Base-by-base conservation (phyloP, 2,329 filamentous ascomycete species). In the Colletotrichum trifolii region DNA sequence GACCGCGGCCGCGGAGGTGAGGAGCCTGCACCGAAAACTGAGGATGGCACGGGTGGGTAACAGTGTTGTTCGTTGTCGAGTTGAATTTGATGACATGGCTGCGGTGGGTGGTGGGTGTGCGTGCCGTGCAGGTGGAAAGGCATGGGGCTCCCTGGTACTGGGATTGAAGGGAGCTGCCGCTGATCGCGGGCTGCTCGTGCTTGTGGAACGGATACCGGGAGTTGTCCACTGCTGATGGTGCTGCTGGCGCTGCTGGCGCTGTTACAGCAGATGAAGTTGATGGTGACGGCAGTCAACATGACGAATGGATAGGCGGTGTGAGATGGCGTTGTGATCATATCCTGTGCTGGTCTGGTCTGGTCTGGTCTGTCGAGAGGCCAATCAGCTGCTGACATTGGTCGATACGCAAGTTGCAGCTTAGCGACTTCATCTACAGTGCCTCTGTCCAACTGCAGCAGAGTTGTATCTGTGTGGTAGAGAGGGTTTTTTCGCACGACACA, bases 1-100 rank as follows among this genome's bases (percentile, higher is more conserved):
- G 10, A 43, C 63, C 52, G 52, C 62, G 52, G 52, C 62, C 62
- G 62, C 58, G 58, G 58, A 57, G 63, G 52, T 66, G 63, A 66
- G 59, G 45, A 48, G 15, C 33, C 17, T 48, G 45, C 15, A 48
- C 15, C 15, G 13, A 17, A n/a, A 17, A 46, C 43, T n/a, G 43
- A n/a, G 15, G 46, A 17, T 48, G 46, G 42, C 10, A 8, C 13
- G 9, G 42, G 13, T 12, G 25, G 25, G 25, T 25, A 25, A 25
- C 25, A 25, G 4, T 40, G 9, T 40, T 40, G 9, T 13, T 7
- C 12, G 2, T 40, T 40, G 12, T 40, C 38, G 9, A 10, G 1
- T 40, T 9, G 38, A 17, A 46, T 46, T 15, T 46, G 25, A 25
- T 25, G 25, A 25, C 25, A 25, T 25, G 25, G 25, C 25, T 48